Conservation (phyloP, 306 rosid genomes). For the Quercus cerris region DNA sequence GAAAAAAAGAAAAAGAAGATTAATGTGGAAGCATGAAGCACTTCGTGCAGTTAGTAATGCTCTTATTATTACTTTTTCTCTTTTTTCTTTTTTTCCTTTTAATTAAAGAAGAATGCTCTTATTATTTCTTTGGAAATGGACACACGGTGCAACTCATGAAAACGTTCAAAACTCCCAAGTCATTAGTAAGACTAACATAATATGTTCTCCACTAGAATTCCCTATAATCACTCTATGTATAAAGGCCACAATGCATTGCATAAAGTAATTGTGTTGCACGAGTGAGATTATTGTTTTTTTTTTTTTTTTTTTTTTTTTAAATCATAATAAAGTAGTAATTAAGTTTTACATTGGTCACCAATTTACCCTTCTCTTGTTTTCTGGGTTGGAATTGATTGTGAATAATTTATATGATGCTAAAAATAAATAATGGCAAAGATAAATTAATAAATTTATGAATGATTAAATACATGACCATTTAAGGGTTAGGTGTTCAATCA, state of each 20-base stretch:
- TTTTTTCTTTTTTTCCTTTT: too few species aligned
- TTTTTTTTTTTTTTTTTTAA: too few species aligned
- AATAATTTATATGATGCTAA: too few species aligned
- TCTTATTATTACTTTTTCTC: slow-evolving; percentile 25
- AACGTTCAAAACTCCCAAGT: not conserved
- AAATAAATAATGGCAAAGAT: too few species aligned
- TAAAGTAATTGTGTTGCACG: not conserved
- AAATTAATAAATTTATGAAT: too few species aligned
- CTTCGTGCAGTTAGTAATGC: slow-evolving; percentile 20
- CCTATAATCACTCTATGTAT: not conserved
- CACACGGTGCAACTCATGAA: slow-evolving; percentile 47
- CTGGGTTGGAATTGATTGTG: too few species aligned
- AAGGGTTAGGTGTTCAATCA: too few species aligned
- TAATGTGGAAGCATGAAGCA: slow-evolving; percentile 31
- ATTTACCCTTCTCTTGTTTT: too few species aligned
- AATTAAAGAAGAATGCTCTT: slow-evolving; percentile 4
- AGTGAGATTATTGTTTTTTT: not conserved
- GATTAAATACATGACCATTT: too few species aligned
- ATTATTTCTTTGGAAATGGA: slow-evolving; percentile 37
- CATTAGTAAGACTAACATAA: slow-evolving; percentile 23
- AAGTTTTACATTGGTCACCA: too few species aligned
- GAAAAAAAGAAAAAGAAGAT: slow-evolving; percentile 5
- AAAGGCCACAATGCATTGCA: not conserved
- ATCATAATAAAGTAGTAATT: not conserved
- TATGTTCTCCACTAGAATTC: slow-evolving; percentile 30